These are phyloP conservation scores for Zanthoxylum bungeanum DNA, from an alignment of 345 rosid species.

Conservation along the genomic window DNA sequence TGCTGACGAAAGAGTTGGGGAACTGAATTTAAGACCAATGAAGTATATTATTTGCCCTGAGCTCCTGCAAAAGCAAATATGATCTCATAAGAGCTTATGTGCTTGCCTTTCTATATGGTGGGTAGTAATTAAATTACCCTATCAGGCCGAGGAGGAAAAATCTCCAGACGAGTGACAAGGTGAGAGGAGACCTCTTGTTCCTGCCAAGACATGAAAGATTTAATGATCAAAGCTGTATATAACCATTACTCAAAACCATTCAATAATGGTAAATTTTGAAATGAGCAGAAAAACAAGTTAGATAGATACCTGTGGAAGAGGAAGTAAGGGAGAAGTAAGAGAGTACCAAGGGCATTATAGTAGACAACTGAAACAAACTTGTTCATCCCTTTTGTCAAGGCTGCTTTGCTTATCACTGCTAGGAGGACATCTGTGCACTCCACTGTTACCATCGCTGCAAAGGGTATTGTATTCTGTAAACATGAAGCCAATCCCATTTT, in stretches of 20 bases:
- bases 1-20: conserved; percentile 37
- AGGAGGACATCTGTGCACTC: conserved; percentile 43
- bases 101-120: not conserved
- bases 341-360: conserved; percentile 42
- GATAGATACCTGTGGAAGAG: conserved; percentile 30
- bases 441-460: conserved; percentile 45
- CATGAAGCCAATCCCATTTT: conserved; percentile 16
- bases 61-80: conserved; percentile 29
- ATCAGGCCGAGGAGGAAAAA: conserved; percentile 40
- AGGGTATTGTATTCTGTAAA: conserved; percentile 14
- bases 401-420: conserved; percentile 42
- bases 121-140: conserved; percentile 19
- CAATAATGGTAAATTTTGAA: not conserved
- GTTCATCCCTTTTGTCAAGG: conserved; percentile 50
- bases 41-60: conserved; percentile 28
- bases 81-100: too few species aligned
- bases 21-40: conserved; percentile 26
- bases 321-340: conserved; percentile 41
- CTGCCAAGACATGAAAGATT: conserved; percentile 17
- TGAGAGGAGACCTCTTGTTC: conserved; percentile 28
- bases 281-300: not conserved
- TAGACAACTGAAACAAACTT: conserved; percentile 47
- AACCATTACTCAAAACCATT: not conserved
- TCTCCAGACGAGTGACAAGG: conserved; percentile 23
- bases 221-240: not conserved